Evolutionary conservation across 306 rosid species (phyloP).

Genomic region (Pyrus pyrifolia): DNA sequence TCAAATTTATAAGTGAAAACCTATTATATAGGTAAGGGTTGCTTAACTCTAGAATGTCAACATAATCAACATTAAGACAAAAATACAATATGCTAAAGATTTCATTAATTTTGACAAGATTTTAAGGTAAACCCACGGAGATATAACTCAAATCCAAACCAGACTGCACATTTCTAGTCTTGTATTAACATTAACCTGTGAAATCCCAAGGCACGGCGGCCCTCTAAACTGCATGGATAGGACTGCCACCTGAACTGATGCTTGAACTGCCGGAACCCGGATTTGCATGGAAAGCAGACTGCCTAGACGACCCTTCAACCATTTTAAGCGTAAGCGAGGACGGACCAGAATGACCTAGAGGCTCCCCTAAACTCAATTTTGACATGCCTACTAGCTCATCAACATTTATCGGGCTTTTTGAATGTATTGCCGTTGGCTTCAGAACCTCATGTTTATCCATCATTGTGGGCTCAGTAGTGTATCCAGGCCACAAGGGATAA

Average conservation of each 20-base stretch:
- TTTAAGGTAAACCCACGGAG: slow-evolving; percentile 42
- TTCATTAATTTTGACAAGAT: neutral
- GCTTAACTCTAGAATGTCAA: neutral
- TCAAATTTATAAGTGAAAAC: neutral
- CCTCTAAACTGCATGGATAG: slow-evolving; percentile 72
- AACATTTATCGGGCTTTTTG: slow-evolving; percentile 78
- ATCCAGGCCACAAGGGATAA: slow-evolving; percentile 72
- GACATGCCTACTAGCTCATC: slow-evolving; percentile 96
- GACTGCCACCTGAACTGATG: slow-evolving; percentile 55
- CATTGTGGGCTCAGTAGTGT: slow-evolving; percentile 39
- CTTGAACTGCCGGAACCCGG: slow-evolving; percentile 56
- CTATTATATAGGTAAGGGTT: neutral
- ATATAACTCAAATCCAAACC: slow-evolving; percentile 37
- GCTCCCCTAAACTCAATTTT: slow-evolving; percentile 80
- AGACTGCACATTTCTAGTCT: slow-evolving; percentile 37
- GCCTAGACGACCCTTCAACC: slow-evolving; percentile 80
- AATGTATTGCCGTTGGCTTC: slow-evolving; percentile 91
- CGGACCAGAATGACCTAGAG: slow-evolving; percentile 59
- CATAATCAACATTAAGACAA: slow-evolving; percentile 29
- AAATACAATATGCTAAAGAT: neutral
- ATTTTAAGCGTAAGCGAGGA: slow-evolving; percentile 72
- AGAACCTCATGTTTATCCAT: slow-evolving; percentile 70
- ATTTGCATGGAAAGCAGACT: slow-evolving; percentile 90
- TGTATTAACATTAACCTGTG: slow-evolving; percentile 27
- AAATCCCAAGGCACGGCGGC: slow-evolving; percentile 20